These are phyloP conservation scores for Hypoxylon trugodes DNA, from an alignment of 495 filamentous ascomycete genomes.

Conservation along the genomic window DNA sequence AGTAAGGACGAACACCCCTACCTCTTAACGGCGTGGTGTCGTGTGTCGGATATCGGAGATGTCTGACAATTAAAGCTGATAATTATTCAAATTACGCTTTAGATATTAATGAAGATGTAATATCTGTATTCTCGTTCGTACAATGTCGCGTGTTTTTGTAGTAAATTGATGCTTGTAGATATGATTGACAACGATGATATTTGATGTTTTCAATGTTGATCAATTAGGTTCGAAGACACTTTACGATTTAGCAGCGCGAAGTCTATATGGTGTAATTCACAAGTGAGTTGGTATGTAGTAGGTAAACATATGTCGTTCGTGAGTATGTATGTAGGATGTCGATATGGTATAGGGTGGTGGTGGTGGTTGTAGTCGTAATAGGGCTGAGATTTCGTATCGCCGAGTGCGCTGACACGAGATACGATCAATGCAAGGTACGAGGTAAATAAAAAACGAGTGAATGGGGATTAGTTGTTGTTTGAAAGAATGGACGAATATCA, in stretches of 20 bases:
- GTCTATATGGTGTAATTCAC: slow-evolving; percentile 3
- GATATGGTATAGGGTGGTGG: not conserved
- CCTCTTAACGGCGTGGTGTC: slow-evolving; percentile 25
- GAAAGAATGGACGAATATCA: slow-evolving; percentile 38
- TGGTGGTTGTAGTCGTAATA: too few relatives aligned
- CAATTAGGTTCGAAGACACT: slow-evolving; percentile 17
- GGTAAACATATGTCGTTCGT: not conserved
- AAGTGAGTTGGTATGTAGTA: slow-evolving; percentile 5
- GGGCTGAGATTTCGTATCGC: not conserved
- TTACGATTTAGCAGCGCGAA: slow-evolving; percentile 24
- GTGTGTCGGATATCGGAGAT: slow-evolving; percentile 14
- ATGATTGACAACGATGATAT: not conserved
- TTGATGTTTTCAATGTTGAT: slow-evolving; percentile 20
- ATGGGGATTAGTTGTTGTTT: not conserved
- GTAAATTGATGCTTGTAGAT: not conserved
- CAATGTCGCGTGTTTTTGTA: not conserved
- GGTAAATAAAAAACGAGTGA: slow-evolving; percentile 15
- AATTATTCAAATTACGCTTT: not conserved
- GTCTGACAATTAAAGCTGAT: slow-evolving; percentile 4
- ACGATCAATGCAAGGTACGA: not conserved
- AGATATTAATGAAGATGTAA: slow-evolving; percentile 17
- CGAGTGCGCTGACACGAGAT: slow-evolving; percentile 9
- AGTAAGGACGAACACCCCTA: slow-evolving; percentile 12
- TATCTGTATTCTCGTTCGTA: not conserved
- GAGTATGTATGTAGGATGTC: slow-evolving; percentile 2